phyloP scores from a whole-genome alignment of 2,329 filamentous ascomycete genomes.

The Zymoseptoria tritici region DNA sequence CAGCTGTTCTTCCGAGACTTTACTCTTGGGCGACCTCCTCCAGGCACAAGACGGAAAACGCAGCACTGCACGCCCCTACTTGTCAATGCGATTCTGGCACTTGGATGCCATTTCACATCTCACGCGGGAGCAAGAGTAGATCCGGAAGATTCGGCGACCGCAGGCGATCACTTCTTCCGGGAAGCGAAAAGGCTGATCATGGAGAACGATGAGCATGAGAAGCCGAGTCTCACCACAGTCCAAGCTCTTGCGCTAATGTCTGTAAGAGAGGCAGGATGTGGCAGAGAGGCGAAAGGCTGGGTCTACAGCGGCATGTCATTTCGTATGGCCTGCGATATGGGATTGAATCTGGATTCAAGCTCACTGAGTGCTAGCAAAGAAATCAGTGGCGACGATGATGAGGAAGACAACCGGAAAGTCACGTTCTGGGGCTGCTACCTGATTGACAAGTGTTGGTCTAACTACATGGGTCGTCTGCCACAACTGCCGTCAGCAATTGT shows the following conservation, averaged over 20 bases:
- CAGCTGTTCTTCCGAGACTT: constrained; percentile 83
- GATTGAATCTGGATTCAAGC: constrained; percentile 75
- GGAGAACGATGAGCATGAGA: constrained; percentile 89
- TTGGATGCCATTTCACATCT: constrained; percentile 89
- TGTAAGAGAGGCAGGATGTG: constrained; percentile 89
- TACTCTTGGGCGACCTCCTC: constrained; percentile 56
- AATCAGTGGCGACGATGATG: constrained; percentile 56
- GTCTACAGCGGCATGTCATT: constrained; percentile 98
- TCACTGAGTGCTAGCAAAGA: constrained; percentile 48
- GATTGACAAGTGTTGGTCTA: constrained; percentile 99
- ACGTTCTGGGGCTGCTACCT: constrained; percentile 98
- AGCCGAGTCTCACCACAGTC: constrained; percentile 78
- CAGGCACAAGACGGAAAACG: constrained; percentile 44
- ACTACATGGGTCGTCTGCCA: constrained; percentile 85
- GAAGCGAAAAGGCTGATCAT: constrained; percentile 86
- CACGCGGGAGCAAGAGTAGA: constrained; percentile 63
- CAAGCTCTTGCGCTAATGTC: constrained; percentile 95
- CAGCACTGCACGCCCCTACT: constrained; percentile 82
- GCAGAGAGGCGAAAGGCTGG: constrained; percentile 91
- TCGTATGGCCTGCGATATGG: constrained; percentile 91
- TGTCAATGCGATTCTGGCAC: constrained; percentile 86
- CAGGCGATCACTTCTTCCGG: constrained; percentile 91
- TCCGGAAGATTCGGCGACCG: constrained; percentile 69
- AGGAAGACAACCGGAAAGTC: constrained; percentile 80
- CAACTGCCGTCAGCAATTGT: constrained; percentile 74